phyloP scores from a whole-genome alignment of 129 eudicot species.

The Artemisia annua region DNA sequence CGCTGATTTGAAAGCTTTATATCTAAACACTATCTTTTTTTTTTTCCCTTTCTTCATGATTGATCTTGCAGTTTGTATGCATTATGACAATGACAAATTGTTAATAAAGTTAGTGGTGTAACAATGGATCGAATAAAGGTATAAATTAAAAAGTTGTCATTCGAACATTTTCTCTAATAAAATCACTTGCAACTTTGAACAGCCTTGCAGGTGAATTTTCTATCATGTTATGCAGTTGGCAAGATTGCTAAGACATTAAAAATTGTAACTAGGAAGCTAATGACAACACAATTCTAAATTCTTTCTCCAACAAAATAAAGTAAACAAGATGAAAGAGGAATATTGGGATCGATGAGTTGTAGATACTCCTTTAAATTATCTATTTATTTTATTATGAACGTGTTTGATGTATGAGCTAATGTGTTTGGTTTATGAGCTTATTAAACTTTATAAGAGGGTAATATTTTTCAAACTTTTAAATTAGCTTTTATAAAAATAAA shows the following conservation, averaged over 20 bases:
- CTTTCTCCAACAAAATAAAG: not conserved
- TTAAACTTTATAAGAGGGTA: no score
- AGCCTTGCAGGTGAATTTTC: slow-evolving; percentile 18
- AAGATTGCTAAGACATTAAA: not conserved
- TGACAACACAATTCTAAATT: not conserved
- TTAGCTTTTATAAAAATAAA: no score
- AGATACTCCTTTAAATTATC: not conserved
- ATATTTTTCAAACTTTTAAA: no score
- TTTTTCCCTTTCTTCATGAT: no score
- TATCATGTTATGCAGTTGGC: slow-evolving; percentile 6
- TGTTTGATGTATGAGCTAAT: no score
- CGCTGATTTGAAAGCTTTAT: no score
- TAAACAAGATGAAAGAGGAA: not conserved
- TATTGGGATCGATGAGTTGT: slow-evolving; percentile 25
- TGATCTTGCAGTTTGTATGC: not conserved
- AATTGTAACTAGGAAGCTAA: slow-evolving; percentile 4
- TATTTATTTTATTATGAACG: no score
- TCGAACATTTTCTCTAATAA: not conserved
- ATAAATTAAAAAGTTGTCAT: slow-evolving; percentile 1
- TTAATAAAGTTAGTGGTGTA: slow-evolving; percentile 14
- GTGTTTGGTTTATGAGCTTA: no score
- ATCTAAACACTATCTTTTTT: no score
- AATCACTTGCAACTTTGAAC: slow-evolving; percentile 19
- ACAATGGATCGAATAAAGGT: not conserved
- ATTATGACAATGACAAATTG: not conserved